Percentiles rank a stretch among this genome's conserved stretches.
Evolutionary conservation across 208 protist species (phyloP).

Genomic region (Leishmania lainsoni): DNA sequence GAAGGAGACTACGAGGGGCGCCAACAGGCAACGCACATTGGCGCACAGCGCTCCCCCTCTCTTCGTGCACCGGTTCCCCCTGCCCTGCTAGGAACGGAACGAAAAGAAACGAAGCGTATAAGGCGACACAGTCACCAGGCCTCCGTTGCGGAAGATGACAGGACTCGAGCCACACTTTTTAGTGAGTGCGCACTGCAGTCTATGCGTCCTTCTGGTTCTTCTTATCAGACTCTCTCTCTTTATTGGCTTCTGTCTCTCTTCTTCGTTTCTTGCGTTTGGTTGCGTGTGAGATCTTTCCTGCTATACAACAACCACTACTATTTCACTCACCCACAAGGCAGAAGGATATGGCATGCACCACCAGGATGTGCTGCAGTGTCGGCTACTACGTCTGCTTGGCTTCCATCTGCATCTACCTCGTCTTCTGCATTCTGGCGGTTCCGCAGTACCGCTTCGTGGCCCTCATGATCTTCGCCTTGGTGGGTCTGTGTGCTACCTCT

Average conservation of each 20-base stretch:
- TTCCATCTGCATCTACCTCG: constrained; percentile 24
- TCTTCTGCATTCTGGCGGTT: constrained; percentile 18
- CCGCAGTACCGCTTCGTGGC: constrained; percentile 31
- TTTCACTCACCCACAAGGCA: not conserved
- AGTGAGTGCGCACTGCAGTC: not conserved
- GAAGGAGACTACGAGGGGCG: not conserved
- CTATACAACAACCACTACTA: not conserved
- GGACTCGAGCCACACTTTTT: not conserved
- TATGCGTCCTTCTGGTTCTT: not conserved
- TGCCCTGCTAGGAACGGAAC: not conserved
- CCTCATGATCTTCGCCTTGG: constrained; percentile 16
- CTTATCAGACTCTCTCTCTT: not conserved
- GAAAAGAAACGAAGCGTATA: not conserved
- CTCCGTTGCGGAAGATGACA: not conserved
- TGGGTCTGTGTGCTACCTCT: constrained; percentile 15
- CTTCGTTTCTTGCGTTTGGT: not conserved
- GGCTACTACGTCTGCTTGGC: constrained; percentile 25
- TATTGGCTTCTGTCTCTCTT: not conserved
- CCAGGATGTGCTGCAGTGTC: constrained; percentile 14
- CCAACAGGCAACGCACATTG: not conserved
- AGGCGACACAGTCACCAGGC: not conserved
- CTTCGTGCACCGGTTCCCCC: not conserved
- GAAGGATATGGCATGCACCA: not conserved
- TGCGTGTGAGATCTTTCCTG: not conserved
- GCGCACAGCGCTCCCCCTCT: not conserved